Evolutionary conservation across 768 basidiomycete species (phyloP).

Genomic region (Leccinum ochraceum): DNA sequence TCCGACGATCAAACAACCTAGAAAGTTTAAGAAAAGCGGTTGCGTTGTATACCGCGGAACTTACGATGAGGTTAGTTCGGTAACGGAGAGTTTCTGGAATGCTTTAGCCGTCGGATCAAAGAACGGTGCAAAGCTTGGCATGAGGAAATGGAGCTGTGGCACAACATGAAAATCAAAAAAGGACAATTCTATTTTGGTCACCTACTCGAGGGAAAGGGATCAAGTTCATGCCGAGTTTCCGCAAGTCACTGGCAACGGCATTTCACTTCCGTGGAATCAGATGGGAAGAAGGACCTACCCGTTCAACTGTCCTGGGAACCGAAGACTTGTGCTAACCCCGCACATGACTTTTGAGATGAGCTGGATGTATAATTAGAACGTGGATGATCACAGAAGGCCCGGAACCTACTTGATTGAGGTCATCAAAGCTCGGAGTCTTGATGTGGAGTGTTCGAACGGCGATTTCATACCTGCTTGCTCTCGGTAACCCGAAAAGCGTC

Average conservation of each 20-base stretch:
- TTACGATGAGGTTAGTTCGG: conserved; percentile 76
- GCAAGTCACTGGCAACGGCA: conserved; percentile 58
- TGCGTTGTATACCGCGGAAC: conserved; percentile 22
- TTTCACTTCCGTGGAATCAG: conserved; percentile 6
- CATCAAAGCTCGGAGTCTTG: conserved; percentile 58
- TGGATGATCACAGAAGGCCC: not conserved
- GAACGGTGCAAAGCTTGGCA: conserved; percentile 93
- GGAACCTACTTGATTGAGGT: conserved; percentile 65
- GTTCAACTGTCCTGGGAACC: conserved; percentile 93
- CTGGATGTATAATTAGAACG: conserved; percentile 30
- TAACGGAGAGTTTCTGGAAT: conserved; percentile 60
- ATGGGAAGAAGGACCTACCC: conserved; percentile 48
- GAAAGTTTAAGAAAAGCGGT: not conserved
- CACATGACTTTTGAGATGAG: conserved; percentile 91
- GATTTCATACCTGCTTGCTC: conserved; percentile 63
- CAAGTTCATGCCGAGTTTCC: conserved; percentile 92
- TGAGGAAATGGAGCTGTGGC: conserved; percentile 88
- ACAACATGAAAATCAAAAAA: not conserved
- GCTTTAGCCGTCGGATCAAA: conserved; percentile 61
- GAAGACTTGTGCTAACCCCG: conserved; percentile 88
- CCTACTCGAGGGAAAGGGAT: conserved; percentile 93
- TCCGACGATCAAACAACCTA: conserved; percentile 79
- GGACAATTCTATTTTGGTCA: conserved; percentile 1
- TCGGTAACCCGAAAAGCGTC: not conserved
- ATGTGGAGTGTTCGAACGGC: conserved; percentile 64